Percentiles rank a stretch among this genome's conserved stretches.
Evolutionary conservation across 177 flowering plant genomes (phyloP).

Genomic region (Tripterygium wilfordii): DNA sequence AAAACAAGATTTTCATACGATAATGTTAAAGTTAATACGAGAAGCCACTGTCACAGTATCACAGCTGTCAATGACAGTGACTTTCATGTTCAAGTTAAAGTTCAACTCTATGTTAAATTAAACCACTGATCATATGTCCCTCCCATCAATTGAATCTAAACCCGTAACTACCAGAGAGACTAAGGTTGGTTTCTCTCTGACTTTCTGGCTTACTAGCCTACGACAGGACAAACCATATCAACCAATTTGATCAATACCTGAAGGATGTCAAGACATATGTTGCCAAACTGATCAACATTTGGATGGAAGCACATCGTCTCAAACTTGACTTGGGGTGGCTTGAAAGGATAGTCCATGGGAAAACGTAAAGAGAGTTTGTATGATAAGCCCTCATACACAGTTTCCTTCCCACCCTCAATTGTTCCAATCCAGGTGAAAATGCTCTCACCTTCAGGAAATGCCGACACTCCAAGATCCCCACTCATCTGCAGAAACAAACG

Average conservation of each 20-base stretch:
- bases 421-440: constrained; percentile 79
- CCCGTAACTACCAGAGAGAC: no score
- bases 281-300: constrained; percentile 75
- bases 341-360: constrained; percentile 75
- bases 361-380: constrained; percentile 69
- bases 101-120: no score
- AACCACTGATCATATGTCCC: no score
- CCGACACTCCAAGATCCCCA: constrained; percentile 71
- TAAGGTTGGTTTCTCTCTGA: no score
- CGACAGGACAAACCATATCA: no score
- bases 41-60: no score
- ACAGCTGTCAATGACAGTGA: no score
- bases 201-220: no score
- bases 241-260: constrained; percentile 39
- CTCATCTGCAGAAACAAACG: constrained; percentile 43
- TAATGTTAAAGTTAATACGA: no score
- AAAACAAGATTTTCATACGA: not conserved
- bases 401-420: constrained; percentile 67
- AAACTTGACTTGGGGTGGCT: constrained; percentile 76
- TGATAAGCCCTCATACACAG: constrained; percentile 59
- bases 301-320: constrained; percentile 85
- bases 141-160: no score
- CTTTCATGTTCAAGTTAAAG: no score
- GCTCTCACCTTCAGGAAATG: constrained; percentile 73
- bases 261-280: constrained; percentile 76